These are phyloP conservation scores for Noccaea caerulescens DNA, from an alignment of 345 rosid genomes.

Conservation along the genomic window DNA sequence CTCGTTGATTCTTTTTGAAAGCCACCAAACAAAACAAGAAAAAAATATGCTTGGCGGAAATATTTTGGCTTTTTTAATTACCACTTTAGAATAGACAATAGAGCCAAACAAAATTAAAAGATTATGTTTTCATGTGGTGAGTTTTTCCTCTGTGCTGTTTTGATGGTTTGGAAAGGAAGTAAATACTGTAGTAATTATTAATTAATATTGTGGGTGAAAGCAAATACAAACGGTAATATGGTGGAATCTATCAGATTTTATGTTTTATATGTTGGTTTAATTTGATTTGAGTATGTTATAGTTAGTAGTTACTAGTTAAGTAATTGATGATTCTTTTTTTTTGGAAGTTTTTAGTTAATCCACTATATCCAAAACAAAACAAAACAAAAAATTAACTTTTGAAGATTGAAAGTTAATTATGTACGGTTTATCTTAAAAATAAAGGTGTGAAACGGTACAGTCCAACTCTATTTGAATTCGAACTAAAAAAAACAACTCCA, in stretches of 20 bases:
- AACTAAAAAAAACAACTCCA: background rate
- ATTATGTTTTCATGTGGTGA: slow-evolving; percentile 15
- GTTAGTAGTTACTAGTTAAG: background rate
- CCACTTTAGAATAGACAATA: slow-evolving; percentile 8
- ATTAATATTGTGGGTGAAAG: background rate
- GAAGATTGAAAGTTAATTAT: background rate
- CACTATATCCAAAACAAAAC: background rate
- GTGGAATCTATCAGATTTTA: background rate
- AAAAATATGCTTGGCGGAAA: slow-evolving; percentile 24
- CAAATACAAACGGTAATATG: background rate
- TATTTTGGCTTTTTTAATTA: slow-evolving; percentile 26
- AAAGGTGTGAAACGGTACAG: background rate
- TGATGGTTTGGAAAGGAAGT: background rate
- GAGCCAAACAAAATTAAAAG: slow-evolving; percentile 1
- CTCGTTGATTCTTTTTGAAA: slow-evolving; percentile 31
- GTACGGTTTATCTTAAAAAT: background rate
- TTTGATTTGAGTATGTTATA: background rate
- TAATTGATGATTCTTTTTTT: background rate
- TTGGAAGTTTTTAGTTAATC: background rate
- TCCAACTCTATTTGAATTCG: background rate
- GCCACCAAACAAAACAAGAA: slow-evolving; percentile 32
- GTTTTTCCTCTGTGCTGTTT: slow-evolving; percentile 1
- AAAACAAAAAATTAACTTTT: background rate
- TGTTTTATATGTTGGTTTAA: background rate
- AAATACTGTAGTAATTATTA: no score